phyloP scores from a whole-genome alignment of 148 eudicot species.

The Arctostaphylos glauca region DNA sequence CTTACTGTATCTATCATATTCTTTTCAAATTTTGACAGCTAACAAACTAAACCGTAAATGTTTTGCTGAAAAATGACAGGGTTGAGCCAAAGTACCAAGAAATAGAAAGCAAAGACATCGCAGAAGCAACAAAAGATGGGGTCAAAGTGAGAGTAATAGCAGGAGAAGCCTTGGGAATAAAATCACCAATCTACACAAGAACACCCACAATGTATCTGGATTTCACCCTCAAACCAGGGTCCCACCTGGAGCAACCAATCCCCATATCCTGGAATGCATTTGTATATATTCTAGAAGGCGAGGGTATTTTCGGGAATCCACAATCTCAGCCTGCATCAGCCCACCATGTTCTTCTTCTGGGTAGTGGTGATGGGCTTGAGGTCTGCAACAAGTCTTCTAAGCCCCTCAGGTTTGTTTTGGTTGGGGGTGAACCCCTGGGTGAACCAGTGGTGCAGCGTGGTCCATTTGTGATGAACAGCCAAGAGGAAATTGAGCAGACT shows the following conservation, averaged over 20 bases:
- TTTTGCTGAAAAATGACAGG: conserved; percentile 27
- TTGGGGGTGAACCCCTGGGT: conserved; percentile 84
- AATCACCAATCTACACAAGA: conserved; percentile 57
- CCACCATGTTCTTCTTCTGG: conserved; percentile 65
- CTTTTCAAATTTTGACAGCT: too few relatives aligned
- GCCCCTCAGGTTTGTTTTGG: conserved; percentile 50
- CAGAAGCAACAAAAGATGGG: conserved; percentile 52
- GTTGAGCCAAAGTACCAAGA: conserved; percentile 90
- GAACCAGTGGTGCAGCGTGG: conserved; percentile 76
- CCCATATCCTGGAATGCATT: conserved; percentile 69
- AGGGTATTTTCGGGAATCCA: conserved; percentile 67
- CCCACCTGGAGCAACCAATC: conserved; percentile 55
- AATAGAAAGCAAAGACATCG: conserved; percentile 51
- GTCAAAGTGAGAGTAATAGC: conserved; percentile 71
- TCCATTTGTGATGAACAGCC: conserved; percentile 91
- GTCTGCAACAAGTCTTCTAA: conserved; percentile 57
- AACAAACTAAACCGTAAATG: too few relatives aligned
- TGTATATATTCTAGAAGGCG: conserved; percentile 72
- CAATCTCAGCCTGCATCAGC: conserved; percentile 35
- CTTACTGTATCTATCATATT: too few relatives aligned
- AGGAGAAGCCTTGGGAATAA: conserved; percentile 70
- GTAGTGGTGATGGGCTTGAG: conserved; percentile 60
- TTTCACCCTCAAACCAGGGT: conserved; percentile 66
- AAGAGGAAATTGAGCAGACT: conserved; percentile 74
- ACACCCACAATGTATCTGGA: conserved; percentile 85